These are phyloP conservation scores for Phytomonas serpens DNA, from an alignment of 208 protist species.

Conservation along the genomic window DNA sequence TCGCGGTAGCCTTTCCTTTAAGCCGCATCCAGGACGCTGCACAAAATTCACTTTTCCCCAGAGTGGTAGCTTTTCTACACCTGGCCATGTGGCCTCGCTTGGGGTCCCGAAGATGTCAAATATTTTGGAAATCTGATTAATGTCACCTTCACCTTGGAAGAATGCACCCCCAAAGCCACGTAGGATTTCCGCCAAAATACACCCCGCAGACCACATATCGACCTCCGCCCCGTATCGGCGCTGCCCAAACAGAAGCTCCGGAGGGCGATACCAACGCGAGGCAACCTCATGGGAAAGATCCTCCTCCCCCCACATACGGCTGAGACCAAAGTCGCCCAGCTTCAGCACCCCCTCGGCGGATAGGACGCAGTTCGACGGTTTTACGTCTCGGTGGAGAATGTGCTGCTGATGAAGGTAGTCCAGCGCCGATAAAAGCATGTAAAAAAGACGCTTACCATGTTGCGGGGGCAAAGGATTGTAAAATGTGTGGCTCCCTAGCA, in stretches of 20 bases:
- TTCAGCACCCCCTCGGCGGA: conserved; percentile 82
- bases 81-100: conserved; percentile 68
- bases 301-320: conserved; percentile 39
- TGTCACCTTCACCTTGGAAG: conserved; percentile 88
- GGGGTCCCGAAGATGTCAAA: conserved; percentile 96
- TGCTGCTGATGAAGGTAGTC: conserved; percentile 42
- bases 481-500: conserved; percentile 27
- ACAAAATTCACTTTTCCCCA: conserved; percentile 88
- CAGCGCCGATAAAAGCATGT: conserved; percentile 62
- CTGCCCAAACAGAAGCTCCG: conserved; percentile 96
- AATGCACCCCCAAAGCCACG: conserved; percentile 75
- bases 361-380: conserved; percentile 86
- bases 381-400: conserved; percentile 86
- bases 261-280: conserved; percentile 98
- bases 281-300: conserved; percentile 95
- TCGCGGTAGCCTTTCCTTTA: conserved; percentile 55
- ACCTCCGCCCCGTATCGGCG: conserved; percentile 92
- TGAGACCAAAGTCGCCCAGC: conserved; percentile 91
- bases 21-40: conserved; percentile 22
- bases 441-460: conserved; percentile 23
- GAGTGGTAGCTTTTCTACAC: conserved; percentile 89
- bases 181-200: conserved; percentile 98
- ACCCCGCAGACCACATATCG: conserved; percentile 94
- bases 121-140: conserved; percentile 86
- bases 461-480: conserved; percentile 19